A percentile compares a stretch with the other conserved stretches of the same genome.
Evolutionary conservation across 2,329 filamentous ascomycete genomes (phyloP).

Genomic region (Penicillium hordei): DNA sequence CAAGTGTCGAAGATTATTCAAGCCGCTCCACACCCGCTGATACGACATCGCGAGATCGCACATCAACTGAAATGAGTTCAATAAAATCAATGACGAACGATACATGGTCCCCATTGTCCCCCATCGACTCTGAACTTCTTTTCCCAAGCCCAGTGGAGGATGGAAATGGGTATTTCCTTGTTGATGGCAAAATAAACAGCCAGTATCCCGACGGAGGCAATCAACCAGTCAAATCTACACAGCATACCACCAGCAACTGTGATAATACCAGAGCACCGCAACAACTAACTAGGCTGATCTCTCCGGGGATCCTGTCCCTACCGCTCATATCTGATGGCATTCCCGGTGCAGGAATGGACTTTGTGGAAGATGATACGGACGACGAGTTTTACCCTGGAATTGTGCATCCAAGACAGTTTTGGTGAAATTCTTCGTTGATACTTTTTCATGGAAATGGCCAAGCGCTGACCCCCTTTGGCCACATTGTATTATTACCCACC

Average conservation of each 20-base stretch:
- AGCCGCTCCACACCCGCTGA: constrained; percentile 13
- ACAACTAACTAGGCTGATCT: constrained; percentile 21
- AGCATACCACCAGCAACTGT: constrained; percentile 19
- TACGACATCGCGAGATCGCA: constrained; percentile 15
- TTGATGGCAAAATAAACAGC: constrained; percentile 30
- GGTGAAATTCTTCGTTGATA: background rate
- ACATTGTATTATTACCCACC: background rate
- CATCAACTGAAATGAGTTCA: constrained; percentile 7
- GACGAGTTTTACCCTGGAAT: constrained; percentile 9
- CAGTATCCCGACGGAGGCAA: constrained; percentile 26
- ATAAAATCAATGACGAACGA: constrained; percentile 14
- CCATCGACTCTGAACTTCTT: constrained; percentile 22
- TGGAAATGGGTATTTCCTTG: constrained; percentile 31
- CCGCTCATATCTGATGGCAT: background rate
- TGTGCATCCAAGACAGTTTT: background rate
- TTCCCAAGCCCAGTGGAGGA: constrained; percentile 14
- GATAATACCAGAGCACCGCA: constrained; percentile 11
- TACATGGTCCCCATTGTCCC: constrained; percentile 18
- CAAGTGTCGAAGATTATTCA: constrained; percentile 3
- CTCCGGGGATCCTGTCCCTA: background rate
- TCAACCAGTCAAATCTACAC: constrained; percentile 24
- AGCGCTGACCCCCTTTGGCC: background rate
- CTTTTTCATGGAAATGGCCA: background rate
- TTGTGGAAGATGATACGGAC: constrained; percentile 5
- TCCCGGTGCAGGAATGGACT: background rate